These are phyloP conservation scores for Scenedesmus sp. DNA, from an alignment of 163 green algal species.

Conservation along the genomic window DNA sequence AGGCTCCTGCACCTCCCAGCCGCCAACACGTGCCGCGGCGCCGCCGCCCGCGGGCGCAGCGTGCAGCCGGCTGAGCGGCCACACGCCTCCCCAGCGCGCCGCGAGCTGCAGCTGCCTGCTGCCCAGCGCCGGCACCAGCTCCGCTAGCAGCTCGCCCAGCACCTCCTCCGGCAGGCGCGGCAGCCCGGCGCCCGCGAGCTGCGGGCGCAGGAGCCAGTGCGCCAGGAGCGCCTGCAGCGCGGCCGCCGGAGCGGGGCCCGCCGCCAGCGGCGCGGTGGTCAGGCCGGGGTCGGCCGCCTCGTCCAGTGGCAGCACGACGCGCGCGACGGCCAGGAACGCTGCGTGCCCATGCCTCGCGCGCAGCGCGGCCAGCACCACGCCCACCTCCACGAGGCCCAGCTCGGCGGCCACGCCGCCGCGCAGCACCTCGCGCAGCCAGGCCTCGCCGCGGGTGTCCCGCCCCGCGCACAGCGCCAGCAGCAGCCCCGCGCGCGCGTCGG, in stretches of 20 bases:
- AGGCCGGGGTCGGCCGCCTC: neutral
- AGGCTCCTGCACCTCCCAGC: no score
- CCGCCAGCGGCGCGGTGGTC: neutral
- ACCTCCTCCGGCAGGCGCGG: neutral
- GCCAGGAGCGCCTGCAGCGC: slow-evolving; percentile 35
- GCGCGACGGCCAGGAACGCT: neutral
- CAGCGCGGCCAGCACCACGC: slow-evolving; percentile 28
- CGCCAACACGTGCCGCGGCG: neutral
- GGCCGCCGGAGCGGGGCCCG: neutral
- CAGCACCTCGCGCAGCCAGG: slow-evolving; percentile 18
- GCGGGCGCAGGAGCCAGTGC: slow-evolving; percentile 34
- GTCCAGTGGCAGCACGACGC: slow-evolving; percentile 25
- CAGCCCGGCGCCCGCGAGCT: slow-evolving; percentile 13
- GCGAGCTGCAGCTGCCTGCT: slow-evolving; percentile 12
- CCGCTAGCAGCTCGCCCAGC: neutral
- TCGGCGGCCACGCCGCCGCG: neutral
- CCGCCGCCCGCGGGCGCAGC: neutral
- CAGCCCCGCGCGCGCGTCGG: neutral
- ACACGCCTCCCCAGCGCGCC: slow-evolving; percentile 7
- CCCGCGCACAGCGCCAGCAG: slow-evolving; percentile 31
- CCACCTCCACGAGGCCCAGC: slow-evolving; percentile 31
- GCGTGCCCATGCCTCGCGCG: slow-evolving; percentile 3
- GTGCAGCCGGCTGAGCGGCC: neutral
- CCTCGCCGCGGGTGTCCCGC: neutral
- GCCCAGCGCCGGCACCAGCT: neutral